Evolutionary conservation across 352 stramenopile genomes (phyloP), one percentile per base, ranked within the genome.

Genomic region (Elongisporangium prolatum): DNA sequence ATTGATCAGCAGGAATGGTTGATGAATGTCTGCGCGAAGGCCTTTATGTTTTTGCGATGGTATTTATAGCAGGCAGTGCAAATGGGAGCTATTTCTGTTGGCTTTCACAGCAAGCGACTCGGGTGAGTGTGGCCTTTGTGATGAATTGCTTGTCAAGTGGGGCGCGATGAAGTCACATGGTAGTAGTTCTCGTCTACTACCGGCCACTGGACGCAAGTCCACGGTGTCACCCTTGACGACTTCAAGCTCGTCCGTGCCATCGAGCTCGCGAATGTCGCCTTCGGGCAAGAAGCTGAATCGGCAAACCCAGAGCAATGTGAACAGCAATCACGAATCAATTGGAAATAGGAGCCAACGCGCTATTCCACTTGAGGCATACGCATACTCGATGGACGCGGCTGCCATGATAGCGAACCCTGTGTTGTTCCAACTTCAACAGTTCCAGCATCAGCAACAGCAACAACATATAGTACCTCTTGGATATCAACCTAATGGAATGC

Each of bases 371-470:
- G 34, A 44, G 2, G 10, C 34, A 44, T 44, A 44, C 34, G 11
- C 34, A 11, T 44, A 44, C 11, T 44, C 34, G 34, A 44, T 44
- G 34, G 34, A 44, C 10, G 34, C 34, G 2, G 34, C 34, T 17
- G 34, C 34, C 34, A 44, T 44, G 34, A 44, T 44, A 13, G 34
- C 34, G 4, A 44, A 44, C 4, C 34, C 34, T 4, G 17, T 81
- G 28, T 38, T 88, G 2, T 72, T 80, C 50, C 75, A 88, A 57
- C 52, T 88, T 24, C 77, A 84, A 21, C 69, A 84, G 22, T 67
- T 83, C 3, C 71, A 80, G 48, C 67, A 74, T 13, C 69, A 77
- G 49, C 66, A 74, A 24, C 59, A 69, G 5, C 69, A 78, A 10
- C 77, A 85, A 17, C 72, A 61, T 34, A 60, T 75, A 22, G 56